Evolutionary conservation across 2,329 filamentous ascomycete genomes (phyloP), one percentile per base, ranked within the genome.

Genomic region (Colletotrichum costaricense): DNA sequence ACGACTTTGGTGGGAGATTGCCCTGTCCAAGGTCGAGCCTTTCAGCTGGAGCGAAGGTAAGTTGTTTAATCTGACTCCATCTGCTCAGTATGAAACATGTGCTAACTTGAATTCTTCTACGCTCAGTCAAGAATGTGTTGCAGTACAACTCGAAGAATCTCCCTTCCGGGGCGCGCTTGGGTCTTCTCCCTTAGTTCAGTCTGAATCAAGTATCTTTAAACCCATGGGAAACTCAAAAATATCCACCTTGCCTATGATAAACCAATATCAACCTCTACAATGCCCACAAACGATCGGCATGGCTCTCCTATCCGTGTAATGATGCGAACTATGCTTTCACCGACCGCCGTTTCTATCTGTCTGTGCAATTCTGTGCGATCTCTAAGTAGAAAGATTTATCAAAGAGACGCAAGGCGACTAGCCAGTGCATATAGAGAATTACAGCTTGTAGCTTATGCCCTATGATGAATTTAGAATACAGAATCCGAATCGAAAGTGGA

Each of bases 1-100:
- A 67, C 78, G 80, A 58, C 66, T 82, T 26, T 84, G 82, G 82
- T 79, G 77, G 66, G 80, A 81, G 49, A 46, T 81, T 56, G 77
- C 80, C 5, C 74, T 62, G 19, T 46, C 60, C 52, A 73, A 73
- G 5, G 26, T 58, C 6, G 30, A 59, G 26, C 66, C 66, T 14
- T 9, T 70, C 49, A 67, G 49, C 4, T 73, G 71, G 71, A 62
- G 30, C 4, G 46, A 73, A 35, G 69, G 69, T 67, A 11, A 72
- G 69, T 35, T 22, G 0, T 5, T 8, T 7, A 5, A 55, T 11
- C 9, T 0, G 11, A 22, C 22, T 22, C 52, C 11, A 8, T 24
- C 9, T 22, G 2, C 30, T 33, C 3, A 3, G 52, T 6, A 8
- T 14, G 9, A 11, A 22, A 55, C n/a, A 22, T 55, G 5, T 55